Evolutionary conservation across 2,329 filamentous ascomycete species (phyloP), one percentile per base, ranked within the genome.

Genomic region (Hypomyces rosellus): DNA sequence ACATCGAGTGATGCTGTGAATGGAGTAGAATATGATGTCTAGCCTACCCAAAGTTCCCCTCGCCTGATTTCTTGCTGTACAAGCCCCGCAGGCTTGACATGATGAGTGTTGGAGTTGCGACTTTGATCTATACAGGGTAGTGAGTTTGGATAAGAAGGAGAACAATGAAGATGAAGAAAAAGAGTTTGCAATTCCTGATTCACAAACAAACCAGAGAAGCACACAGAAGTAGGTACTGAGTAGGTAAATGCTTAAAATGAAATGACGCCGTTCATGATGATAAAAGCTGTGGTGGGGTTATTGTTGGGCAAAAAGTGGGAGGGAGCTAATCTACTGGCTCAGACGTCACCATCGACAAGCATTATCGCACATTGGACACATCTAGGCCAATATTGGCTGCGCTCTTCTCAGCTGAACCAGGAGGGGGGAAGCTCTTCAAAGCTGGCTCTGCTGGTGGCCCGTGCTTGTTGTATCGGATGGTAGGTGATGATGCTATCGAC

Each of bases 41-140:
- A n/a, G 59, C 66, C 34, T 54, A 75, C 73, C 70, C 66, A 55
- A 71, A 73, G 54, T 76, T 75, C 54, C 54, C 54, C n/a, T 54
- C 55, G 20, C 63, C 56, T 38, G 59, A 58, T 33, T 61, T 55
- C 38, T 64, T 63, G 44, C 62, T 57, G 43, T 67, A 67, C 37
- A 69, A 52, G 56, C 63, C 63, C 54, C 58, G 57, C 34, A 65
- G 52, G 51, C 60, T 62, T 39, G 69, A 61, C 69, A 71, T 71
- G 51, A 45, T 52, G 54, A 15, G 34, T 37, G 22, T n/a, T 38
- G 42, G 34, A 25, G 25, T 15, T 42, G 34, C 16, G 36, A 39
- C 34, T 49, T 15, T 30, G 14, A 48, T 41, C 16, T 14, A 30
- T 45, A 18, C 12, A 42, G n/a, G 16, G 36, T 38, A n/a, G 36